phyloP scores from a whole-genome alignment of 306 rosid species.

The Trifolium fragiferum region DNA sequence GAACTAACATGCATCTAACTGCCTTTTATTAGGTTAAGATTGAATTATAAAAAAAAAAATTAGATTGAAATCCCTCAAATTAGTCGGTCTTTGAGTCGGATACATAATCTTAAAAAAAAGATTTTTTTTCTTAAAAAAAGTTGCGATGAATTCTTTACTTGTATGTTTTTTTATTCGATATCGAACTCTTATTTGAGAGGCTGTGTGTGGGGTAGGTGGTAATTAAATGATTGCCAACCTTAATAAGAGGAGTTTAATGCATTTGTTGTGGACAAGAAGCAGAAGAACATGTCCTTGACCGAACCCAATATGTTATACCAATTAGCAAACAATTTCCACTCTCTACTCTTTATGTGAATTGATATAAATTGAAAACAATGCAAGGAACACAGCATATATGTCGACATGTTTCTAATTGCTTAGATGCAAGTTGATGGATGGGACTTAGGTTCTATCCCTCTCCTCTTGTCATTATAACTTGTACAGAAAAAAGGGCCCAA shows the following conservation, averaged over 20 bases:
- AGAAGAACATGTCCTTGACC: slow-evolving; percentile 43
- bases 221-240: slow-evolving; percentile 39
- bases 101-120: no score
- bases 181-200: background rate
- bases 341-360: slow-evolving; percentile 28
- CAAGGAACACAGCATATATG: slow-evolving; percentile 38
- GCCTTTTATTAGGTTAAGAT: no score
- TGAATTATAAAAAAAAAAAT: no score
- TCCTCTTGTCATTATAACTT: background rate
- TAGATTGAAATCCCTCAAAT: no score
- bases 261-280: slow-evolving; percentile 33
- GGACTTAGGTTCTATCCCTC: slow-evolving; percentile 41
- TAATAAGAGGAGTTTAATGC: slow-evolving; percentile 25
- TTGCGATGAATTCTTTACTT: no score
- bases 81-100: no score
- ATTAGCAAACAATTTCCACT: slow-evolving; percentile 7
- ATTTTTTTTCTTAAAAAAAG: no score
- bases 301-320: slow-evolving; percentile 30
- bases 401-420: slow-evolving; percentile 25
- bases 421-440: slow-evolving; percentile 43
- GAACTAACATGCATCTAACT: no score
- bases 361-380: slow-evolving; percentile 21
- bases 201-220: slow-evolving; percentile 27
- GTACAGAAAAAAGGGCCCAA: slow-evolving; percentile 46
- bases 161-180: no score